Evolutionary conservation across 495 filamentous ascomycete species (phyloP).

Genomic region (Xylaria cubensis): DNA sequence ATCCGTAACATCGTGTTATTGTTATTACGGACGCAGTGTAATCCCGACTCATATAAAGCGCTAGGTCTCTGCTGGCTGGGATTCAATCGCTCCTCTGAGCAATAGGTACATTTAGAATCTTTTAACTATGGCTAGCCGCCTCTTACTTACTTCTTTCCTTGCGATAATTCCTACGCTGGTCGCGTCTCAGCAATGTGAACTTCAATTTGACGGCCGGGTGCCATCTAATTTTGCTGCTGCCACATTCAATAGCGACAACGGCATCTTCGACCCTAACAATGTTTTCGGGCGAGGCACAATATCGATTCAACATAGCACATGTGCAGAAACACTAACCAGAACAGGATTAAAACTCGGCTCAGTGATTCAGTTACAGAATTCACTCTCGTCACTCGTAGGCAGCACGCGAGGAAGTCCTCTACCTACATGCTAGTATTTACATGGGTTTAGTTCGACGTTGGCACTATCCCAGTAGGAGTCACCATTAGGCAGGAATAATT

Average conservation of each 20-base stretch:
- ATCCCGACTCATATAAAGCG: background rate
- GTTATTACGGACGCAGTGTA: background rate
- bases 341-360: slow-evolving; percentile 18
- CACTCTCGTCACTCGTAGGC: slow-evolving; percentile 36
- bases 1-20: background rate
- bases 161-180: slow-evolving; percentile 19
- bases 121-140: background rate
- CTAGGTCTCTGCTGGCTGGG: background rate
- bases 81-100: background rate
- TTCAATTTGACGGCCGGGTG: slow-evolving; percentile 49
- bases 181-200: slow-evolving; percentile 38
- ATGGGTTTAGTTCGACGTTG: slow-evolving; percentile 40
- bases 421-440: background rate
- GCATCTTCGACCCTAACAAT: slow-evolving; percentile 42
- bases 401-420: background rate
- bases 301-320: background rate
- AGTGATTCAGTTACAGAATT: slow-evolving; percentile 11
- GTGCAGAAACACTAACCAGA: background rate
- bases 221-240: slow-evolving; percentile 34
- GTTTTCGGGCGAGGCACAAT: slow-evolving; percentile 39
- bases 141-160: slow-evolving; percentile 20
- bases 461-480: slow-evolving; percentile 40
- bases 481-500: slow-evolving; percentile 33
- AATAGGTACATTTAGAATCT: background rate
- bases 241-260: slow-evolving; percentile 41